A percentile compares a stretch with the other conserved stretches of the same genome.
Evolutionary conservation across 352 stramenopile species (phyloP).

Genomic region (Peronospora belbahrii): DNA sequence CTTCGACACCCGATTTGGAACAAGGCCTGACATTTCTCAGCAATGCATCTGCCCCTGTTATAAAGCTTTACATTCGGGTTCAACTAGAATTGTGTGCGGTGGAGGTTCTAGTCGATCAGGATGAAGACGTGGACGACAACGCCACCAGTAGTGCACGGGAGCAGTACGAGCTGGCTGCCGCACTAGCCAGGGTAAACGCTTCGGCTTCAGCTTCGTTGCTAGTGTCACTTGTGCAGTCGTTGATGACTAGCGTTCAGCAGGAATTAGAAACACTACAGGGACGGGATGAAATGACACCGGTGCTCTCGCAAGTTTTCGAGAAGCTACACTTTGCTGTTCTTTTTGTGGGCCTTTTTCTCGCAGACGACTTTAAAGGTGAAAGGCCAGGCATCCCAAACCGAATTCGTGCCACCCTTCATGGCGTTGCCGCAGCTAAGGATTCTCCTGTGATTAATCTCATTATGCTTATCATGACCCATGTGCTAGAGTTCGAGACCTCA

Average conservation of each 20-base stretch:
- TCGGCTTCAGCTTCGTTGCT: slow-evolving; percentile 44
- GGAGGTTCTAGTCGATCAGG: slow-evolving; percentile 57
- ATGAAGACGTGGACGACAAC: slow-evolving; percentile 82
- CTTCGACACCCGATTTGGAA: slow-evolving; percentile 24
- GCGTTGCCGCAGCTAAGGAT: slow-evolving; percentile 11
- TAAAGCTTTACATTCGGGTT: slow-evolving; percentile 70
- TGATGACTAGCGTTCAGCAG: slow-evolving; percentile 43
- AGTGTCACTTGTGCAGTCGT: slow-evolving; percentile 52
- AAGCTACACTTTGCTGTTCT: slow-evolving; percentile 75
- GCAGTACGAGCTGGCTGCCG: slow-evolving; percentile 64
- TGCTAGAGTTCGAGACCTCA: slow-evolving; percentile 61
- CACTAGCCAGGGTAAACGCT: slow-evolving; percentile 59
- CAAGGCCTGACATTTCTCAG: slow-evolving; percentile 37
- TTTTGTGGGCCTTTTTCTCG: slow-evolving; percentile 70
- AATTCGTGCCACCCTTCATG: slow-evolving; percentile 40
- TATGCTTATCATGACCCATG: slow-evolving; percentile 56
- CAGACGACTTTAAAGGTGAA: slow-evolving; percentile 73
- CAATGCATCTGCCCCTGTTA: slow-evolving; percentile 50
- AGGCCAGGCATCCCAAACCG: slow-evolving; percentile 54
- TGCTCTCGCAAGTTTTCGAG: slow-evolving; percentile 62
- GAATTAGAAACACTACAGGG: slow-evolving; percentile 34
- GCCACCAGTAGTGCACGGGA: slow-evolving; percentile 49
- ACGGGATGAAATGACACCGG: slow-evolving; percentile 42
- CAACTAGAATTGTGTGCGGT: slow-evolving; percentile 62
- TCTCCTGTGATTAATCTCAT: slow-evolving; percentile 52